Base-by-base conservation (phyloP, 2,329 filamentous ascomycete species). In the Sporothrix schenckii region DNA sequence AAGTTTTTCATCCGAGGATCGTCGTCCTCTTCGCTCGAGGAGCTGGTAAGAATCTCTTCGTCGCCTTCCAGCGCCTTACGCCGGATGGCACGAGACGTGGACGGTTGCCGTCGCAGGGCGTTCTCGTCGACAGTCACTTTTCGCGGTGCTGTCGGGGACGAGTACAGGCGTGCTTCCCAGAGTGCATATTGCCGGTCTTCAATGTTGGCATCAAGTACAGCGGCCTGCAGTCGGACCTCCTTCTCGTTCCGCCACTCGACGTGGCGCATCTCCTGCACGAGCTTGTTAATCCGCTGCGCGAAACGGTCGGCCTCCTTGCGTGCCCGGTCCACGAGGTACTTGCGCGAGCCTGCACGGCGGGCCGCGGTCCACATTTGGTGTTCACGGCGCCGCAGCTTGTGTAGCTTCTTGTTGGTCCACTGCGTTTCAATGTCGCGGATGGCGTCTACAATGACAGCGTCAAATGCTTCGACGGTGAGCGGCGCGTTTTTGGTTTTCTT, bases 181-280 rank as follows among this genome's bases (percentile, higher is more conserved):
- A 76, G 75, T 10, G 84, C 77, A 52, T 86, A 78, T 75, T 89
- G 81, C 65, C 86, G 85, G 69, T 91, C 85, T 49, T 87, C 84
- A 0, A 97, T 79, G 3, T 84, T 92, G 4, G 83, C 80, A 71
- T 94, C 88, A 69, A 97, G 80, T 49, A 80, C 84, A 13, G 80
- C 79, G 65, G 88, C 88, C 74, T 88, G 86, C 6, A 79, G 80
- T 34, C 82, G 80, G 16, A 95, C 76, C 16, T 88, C 83, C 0
- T 78, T 75, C 27, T 81, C 80, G 9, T 81, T 85, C 13, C 79
- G 77, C 86, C 89, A 92, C 41, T 82, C 77, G 19, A 84, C 80
- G 0, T 60, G 34, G 1, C 77, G 73, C 47, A 93, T 86, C 24
- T 87, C 83, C 1, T 81, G 75, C 11, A 83, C 83, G 19, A 88